Conservation (phyloP, 2,329 filamentous ascomycete genomes). For the Talaromyces islandicus region DNA sequence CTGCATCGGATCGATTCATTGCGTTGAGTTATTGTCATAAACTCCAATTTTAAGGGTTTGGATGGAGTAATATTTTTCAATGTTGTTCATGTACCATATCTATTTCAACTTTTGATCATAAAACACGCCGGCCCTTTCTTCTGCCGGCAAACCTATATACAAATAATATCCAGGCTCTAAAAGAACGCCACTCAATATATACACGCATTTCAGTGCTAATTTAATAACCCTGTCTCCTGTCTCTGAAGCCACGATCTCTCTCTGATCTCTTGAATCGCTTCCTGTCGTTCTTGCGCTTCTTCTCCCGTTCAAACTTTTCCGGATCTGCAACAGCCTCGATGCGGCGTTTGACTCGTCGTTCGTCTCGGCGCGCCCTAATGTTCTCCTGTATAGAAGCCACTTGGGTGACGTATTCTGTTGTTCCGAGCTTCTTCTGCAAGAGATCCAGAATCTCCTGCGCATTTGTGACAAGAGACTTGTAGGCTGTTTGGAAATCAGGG, state of each 20-base stretch:
- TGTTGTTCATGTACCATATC: not conserved
- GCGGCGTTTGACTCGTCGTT: conserved; percentile 75
- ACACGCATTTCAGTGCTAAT: not conserved
- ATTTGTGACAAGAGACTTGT: conserved; percentile 65
- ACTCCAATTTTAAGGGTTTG: not conserved
- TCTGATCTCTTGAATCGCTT: conserved; percentile 80
- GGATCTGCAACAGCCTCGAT: conserved; percentile 81
- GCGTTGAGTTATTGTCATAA: not conserved
- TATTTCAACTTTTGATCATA: not conserved
- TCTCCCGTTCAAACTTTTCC: conserved; percentile 69
- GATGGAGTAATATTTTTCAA: not conserved
- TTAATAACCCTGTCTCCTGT: conserved; percentile 65
- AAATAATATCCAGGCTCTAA: not conserved
- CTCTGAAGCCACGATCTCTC: conserved; percentile 66
- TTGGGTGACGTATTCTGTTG: conserved; percentile 67
- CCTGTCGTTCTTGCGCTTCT: conserved; percentile 76
- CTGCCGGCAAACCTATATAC: not conserved
- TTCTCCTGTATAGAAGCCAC: conserved; percentile 67
- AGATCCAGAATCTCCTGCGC: conserved; percentile 72
- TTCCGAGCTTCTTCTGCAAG: conserved; percentile 81
- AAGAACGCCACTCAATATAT: not conserved
- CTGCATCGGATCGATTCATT: not conserved
- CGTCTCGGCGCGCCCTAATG: conserved; percentile 66
- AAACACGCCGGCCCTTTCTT: not conserved
- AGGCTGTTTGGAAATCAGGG: conserved; percentile 60